phyloP scores from a whole-genome alignment of 257 asterid species.

The Anisodus acutangulus region DNA sequence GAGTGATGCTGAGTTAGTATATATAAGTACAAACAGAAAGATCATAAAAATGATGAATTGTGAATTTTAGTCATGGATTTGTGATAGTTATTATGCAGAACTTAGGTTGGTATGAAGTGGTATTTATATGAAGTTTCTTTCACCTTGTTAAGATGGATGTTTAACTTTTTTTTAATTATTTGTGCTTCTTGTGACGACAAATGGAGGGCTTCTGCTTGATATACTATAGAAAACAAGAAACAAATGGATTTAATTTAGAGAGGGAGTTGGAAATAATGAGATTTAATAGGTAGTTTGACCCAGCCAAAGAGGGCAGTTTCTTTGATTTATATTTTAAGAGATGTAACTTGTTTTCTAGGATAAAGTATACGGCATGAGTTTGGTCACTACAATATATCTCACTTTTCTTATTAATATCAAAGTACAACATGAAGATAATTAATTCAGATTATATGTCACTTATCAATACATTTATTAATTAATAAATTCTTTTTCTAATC shows the following conservation, averaged over 20 bases:
- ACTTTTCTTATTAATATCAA: conserved; percentile 9
- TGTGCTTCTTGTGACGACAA: conserved; percentile 11
- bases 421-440: conserved; percentile 17
- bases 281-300: conserved; percentile 31
- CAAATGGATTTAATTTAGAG: conserved; percentile 2
- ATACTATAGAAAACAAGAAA: not conserved
- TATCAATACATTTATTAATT: not conserved
- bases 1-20: too few species aligned
- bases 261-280: conserved; percentile 20
- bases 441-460: conserved; percentile 28
- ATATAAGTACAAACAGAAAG: not conserved
- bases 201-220: conserved; percentile 24
- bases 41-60: not conserved
- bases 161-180: not conserved
- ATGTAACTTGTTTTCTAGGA: conserved; percentile 4
- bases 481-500: not conserved
- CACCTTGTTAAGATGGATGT: not conserved
- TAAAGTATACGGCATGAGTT: not conserved
- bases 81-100: not conserved
- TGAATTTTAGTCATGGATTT: not conserved
- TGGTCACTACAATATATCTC: conserved; percentile 24
- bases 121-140: conserved; percentile 24
- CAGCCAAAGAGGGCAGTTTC: conserved; percentile 33
- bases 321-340: conserved; percentile 5
- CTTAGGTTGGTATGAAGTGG: conserved; percentile 25